Conservation (phyloP, 305 asterid species). For the Rubia peregrina region DNA sequence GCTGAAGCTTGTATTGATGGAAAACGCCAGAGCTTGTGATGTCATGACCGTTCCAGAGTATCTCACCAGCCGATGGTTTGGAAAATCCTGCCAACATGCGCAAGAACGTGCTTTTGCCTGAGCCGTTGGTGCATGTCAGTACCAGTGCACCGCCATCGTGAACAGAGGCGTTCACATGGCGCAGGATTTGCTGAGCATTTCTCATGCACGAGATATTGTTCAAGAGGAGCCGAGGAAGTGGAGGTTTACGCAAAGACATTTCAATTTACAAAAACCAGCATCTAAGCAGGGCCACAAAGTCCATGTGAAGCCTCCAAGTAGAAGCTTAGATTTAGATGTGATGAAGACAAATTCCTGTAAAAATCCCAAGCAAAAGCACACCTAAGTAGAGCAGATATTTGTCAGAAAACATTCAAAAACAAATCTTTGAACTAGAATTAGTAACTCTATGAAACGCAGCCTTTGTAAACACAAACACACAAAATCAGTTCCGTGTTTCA, state of each 20-base stretch:
- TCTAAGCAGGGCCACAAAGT: not conserved
- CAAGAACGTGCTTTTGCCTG: conserved; percentile 72
- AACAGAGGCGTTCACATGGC: conserved; percentile 62
- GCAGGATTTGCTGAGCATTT: conserved; percentile 81
- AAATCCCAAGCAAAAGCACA: not conserved
- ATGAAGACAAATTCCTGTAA: conserved; percentile 3
- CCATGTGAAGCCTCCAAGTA: not conserved
- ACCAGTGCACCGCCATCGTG: conserved; percentile 76
- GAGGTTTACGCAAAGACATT: conserved; percentile 47
- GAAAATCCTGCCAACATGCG: conserved; percentile 87
- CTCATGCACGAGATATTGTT: conserved; percentile 82
- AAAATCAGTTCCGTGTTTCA: not conserved
- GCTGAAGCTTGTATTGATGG: conserved; percentile 90
- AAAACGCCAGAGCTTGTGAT: conserved; percentile 62
- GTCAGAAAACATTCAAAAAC: not conserved
- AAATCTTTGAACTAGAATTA: not conserved
- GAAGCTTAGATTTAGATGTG: not conserved
- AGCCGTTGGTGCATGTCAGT: conserved; percentile 74
- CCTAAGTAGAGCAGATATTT: not conserved
- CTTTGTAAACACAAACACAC: no score
- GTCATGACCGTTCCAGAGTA: conserved; percentile 85
- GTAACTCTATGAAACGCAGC: not conserved
- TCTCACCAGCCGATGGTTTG: conserved; percentile 78
- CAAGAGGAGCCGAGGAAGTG: conserved; percentile 53
- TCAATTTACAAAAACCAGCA: not conserved